These are phyloP conservation scores for Fagopyrum esculentum DNA, from an alignment of 148 eudicot species.

Conservation along the genomic window DNA sequence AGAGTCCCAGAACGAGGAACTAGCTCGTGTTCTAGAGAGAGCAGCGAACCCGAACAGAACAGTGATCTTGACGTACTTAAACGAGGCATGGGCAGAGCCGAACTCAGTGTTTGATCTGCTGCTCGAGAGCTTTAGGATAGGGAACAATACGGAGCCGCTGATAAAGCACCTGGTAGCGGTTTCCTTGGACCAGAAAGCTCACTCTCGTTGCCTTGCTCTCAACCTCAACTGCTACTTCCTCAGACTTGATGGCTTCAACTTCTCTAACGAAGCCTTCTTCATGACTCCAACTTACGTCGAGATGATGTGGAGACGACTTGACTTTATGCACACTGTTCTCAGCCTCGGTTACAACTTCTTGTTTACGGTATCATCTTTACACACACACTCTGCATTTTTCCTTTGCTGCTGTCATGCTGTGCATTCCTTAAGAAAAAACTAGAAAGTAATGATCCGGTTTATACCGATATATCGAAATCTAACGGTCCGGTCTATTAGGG, in stretches of 20 bases:
- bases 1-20: constrained; percentile 3
- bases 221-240: constrained; percentile 26
- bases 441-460: no score
- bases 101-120: constrained; percentile 27
- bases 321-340: constrained; percentile 22
- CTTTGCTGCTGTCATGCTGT: no score
- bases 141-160: constrained; percentile 21
- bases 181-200: constrained; percentile 22
- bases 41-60: constrained; percentile 25
- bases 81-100: constrained; percentile 37
- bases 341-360: constrained; percentile 26
- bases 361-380: constrained; percentile 19
- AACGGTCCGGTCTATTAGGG: no score
- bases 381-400: no score
- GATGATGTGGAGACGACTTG: constrained; percentile 28
- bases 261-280: constrained; percentile 25
- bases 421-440: no score
- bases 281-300: constrained; percentile 27
- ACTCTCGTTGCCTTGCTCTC: constrained; percentile 18
- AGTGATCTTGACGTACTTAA: constrained; percentile 25
- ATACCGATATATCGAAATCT: no score
- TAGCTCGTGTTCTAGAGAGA: constrained; percentile 21
- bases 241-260: constrained; percentile 13
- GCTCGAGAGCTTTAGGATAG: constrained; percentile 25
- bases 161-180: constrained; percentile 23